Evolutionary conservation across 2,329 filamentous ascomycete genomes (phyloP).

Genomic region (Colletotrichum sp.): DNA sequence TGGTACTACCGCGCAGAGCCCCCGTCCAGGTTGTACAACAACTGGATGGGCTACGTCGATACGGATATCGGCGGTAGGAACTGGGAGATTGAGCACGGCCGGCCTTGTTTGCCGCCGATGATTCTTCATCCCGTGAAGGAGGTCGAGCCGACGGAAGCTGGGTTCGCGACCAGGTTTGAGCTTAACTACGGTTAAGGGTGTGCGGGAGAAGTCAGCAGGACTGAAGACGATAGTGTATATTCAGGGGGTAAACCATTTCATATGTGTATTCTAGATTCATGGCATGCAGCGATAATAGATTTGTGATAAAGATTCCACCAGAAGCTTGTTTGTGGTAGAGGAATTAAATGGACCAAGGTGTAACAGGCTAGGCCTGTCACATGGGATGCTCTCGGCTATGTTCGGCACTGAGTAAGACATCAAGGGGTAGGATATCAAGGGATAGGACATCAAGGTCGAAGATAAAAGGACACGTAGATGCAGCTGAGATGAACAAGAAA

Average conservation of each 20-base stretch:
- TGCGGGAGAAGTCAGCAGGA: not conserved
- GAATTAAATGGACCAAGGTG: too few relatives aligned
- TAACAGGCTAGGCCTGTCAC: too few relatives aligned
- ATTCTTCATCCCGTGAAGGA: conserved; percentile 66
- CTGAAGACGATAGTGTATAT: not conserved
- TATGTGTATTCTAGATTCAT: not conserved
- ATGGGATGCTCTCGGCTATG: too few relatives aligned
- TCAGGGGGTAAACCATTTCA: not conserved
- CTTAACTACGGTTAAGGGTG: conserved; percentile 40
- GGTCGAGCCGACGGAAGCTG: conserved; percentile 53
- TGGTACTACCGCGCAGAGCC: conserved; percentile 66
- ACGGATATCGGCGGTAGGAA: conserved; percentile 56
- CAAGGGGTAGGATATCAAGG: too few relatives aligned
- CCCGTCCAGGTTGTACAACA: conserved; percentile 64
- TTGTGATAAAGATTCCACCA: too few relatives aligned
- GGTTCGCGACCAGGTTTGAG: conserved; percentile 40
- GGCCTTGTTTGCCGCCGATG: conserved; percentile 62
- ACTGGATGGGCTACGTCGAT: conserved; percentile 66
- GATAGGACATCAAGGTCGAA: too few relatives aligned
- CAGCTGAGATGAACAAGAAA: too few relatives aligned
- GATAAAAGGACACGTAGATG: too few relatives aligned
- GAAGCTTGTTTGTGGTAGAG: too few relatives aligned
- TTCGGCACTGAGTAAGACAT: too few relatives aligned
- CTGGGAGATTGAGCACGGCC: conserved; percentile 61
- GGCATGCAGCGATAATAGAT: not conserved